Evolutionary conservation across 1,139 yeast species (phyloP).

Genomic region (Candida smagusa): DNA sequence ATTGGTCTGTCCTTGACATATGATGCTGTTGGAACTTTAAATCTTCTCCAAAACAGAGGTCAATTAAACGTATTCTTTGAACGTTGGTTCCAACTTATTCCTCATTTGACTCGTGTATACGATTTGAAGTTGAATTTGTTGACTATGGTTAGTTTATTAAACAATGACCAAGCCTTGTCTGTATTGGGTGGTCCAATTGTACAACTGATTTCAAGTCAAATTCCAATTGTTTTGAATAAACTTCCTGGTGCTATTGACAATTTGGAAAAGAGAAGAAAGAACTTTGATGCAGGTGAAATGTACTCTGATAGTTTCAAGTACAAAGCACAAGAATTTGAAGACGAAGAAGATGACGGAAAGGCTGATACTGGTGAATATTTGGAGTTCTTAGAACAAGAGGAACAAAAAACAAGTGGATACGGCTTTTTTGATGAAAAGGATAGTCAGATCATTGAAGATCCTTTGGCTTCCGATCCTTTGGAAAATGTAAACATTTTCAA

Average conservation of each 20-base stretch:
- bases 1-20: conserved; percentile 64
- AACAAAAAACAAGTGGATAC: conserved; percentile 35
- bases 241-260: conserved; percentile 70
- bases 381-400: conserved; percentile 42
- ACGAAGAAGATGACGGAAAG: conserved; percentile 25
- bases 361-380: conserved; percentile 31
- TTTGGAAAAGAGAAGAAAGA: conserved; percentile 60
- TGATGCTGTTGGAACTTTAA: conserved; percentile 55
- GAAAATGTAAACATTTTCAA: conserved; percentile 66
- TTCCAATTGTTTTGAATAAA: conserved; percentile 50
- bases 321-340: conserved; percentile 13
- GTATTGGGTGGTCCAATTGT: conserved; percentile 16
- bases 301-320: conserved; percentile 10
- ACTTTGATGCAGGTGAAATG: conserved; percentile 38
- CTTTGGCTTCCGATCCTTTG: conserved; percentile 72
- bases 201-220: conserved; percentile 38
- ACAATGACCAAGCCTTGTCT: conserved; percentile 21
- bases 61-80: conserved; percentile 53
- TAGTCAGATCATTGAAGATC: conserved; percentile 73
- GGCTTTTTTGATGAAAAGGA: conserved; percentile 38
- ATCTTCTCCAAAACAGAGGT: conserved; percentile 45
- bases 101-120: conserved; percentile 65
- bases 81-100: conserved; percentile 63
- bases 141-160: conserved; percentile 58
- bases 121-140: conserved; percentile 75